Percentiles rank a stretch among this genome's conserved stretches.
Evolutionary conservation across 169 alveolate species (phyloP).

Genomic region (Plasmodium inui): DNA sequence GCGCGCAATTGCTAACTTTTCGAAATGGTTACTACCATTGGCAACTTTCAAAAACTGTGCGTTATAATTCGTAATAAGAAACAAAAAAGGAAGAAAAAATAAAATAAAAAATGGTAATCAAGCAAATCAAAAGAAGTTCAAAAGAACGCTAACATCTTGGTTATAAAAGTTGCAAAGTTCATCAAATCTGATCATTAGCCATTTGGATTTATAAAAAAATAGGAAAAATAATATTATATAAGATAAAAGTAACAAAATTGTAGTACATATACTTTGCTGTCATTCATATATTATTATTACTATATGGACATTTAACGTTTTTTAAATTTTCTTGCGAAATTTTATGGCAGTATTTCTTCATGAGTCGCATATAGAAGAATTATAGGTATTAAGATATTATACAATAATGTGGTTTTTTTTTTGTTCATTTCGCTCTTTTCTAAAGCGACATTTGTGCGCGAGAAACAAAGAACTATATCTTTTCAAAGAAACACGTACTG

Average conservation of each 20-base stretch:
- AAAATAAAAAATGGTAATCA: background rate
- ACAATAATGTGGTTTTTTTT: background rate
- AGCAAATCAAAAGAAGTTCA: background rate
- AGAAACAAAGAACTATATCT: background rate
- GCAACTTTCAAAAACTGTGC: background rate
- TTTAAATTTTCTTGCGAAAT: background rate
- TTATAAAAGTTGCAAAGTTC: background rate
- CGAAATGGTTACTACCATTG: conserved; percentile 2
- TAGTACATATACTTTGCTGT: background rate
- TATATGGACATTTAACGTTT: background rate
- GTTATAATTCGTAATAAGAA: background rate
- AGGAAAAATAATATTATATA: background rate
- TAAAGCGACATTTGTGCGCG: background rate
- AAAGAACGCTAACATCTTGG: background rate
- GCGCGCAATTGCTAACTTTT: background rate
- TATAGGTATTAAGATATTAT: background rate
- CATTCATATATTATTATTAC: background rate
- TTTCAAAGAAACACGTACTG: background rate
- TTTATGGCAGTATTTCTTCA: background rate
- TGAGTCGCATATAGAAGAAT: background rate
- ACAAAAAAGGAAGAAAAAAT: background rate
- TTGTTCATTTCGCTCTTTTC: background rate
- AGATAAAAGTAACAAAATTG: background rate
- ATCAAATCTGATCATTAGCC: background rate
- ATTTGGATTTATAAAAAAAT: background rate